Evolutionary conservation across 1,139 yeast genomes (phyloP), one percentile per base, ranked within the genome.

Genomic region (Suhomyces coccinellae): DNA sequence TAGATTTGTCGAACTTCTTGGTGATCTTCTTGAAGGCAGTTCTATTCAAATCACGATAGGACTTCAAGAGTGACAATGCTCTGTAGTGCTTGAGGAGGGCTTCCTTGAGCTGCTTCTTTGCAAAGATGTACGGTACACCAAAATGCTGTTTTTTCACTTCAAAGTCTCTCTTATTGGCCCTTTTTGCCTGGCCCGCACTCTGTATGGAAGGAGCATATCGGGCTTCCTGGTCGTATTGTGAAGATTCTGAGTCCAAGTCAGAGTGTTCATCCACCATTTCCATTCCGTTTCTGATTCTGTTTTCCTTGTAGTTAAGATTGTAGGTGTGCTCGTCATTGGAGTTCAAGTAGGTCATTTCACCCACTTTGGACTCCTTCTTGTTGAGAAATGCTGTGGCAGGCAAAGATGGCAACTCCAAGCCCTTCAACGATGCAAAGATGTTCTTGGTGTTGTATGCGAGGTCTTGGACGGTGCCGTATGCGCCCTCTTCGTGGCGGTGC

Each of bases 21-120:
- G 90, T 75, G 58, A 93, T 83, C 58, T 93, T 93, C 46, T 97
- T 77, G 56, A 91, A 82, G 0, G 95, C 99, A 0, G 96, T 90
- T 31, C 90, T 75, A 63, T 93, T 93, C 54, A 91, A 66, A 36
- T 83, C 75, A 51, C 88, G 76, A 61, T 83, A 93, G 1, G 95
- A 86, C 54, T 83, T 82, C 44, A 93, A 71, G 38, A 93, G 72
- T 52, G 91, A 90, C 49, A 93, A 69, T 9, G 87, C 82, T 45
- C 96, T 75, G 63, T 91, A 93, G 54, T 80, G 85, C 58, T 91
- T 97, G 46, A 84, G 70, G 12, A 88, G 65, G 0, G 97, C 97
- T 31, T 77, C 76, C 54, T 88, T 87, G 43, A 93, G 69, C 61
- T 87, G 87, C 48, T 83, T 76, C 52, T 85, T 75, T 1, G 97